These are phyloP conservation scores for Lodderomyces parapsilosis DNA, from an alignment of 1,139 yeast genomes.

Conservation along the genomic window DNA sequence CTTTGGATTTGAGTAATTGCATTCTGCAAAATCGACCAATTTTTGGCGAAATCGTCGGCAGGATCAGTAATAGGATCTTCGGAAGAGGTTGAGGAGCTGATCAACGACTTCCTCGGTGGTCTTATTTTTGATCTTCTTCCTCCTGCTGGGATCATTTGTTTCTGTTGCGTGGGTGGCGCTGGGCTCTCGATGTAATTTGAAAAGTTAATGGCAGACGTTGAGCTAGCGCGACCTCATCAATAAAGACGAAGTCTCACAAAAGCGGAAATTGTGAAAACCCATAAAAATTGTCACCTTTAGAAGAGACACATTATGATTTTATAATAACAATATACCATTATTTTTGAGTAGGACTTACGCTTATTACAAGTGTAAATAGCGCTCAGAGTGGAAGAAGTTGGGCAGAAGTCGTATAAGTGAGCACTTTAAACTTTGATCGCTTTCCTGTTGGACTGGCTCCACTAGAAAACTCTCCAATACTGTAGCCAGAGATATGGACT, in stretches of 20 bases:
- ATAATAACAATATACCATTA: too few species aligned
- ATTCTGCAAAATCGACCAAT: conserved; percentile 69
- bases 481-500: too few species aligned
- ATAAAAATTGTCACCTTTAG: too few species aligned
- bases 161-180: background rate
- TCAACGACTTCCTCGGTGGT: conserved; percentile 63
- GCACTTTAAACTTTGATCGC: too few species aligned
- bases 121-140: conserved; percentile 61
- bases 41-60: conserved; percentile 59
- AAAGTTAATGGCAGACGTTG: background rate
- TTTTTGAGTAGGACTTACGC: too few species aligned
- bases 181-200: background rate
- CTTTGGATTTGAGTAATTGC: conserved; percentile 78
- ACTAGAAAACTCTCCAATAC: too few species aligned
- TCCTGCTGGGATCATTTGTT: conserved; percentile 37
- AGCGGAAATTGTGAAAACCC: too few species aligned
- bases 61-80: conserved; percentile 17
- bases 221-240: conserved; percentile 1
- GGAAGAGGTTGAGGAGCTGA: conserved; percentile 20
- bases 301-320: too few species aligned
- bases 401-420: too few species aligned
- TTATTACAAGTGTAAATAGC: too few species aligned
- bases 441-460: too few species aligned
- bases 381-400: too few species aligned
- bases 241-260: background rate